These are phyloP conservation scores for Nyssa sinensis DNA, from an alignment of 148 eudicot genomes.

Conservation along the genomic window DNA sequence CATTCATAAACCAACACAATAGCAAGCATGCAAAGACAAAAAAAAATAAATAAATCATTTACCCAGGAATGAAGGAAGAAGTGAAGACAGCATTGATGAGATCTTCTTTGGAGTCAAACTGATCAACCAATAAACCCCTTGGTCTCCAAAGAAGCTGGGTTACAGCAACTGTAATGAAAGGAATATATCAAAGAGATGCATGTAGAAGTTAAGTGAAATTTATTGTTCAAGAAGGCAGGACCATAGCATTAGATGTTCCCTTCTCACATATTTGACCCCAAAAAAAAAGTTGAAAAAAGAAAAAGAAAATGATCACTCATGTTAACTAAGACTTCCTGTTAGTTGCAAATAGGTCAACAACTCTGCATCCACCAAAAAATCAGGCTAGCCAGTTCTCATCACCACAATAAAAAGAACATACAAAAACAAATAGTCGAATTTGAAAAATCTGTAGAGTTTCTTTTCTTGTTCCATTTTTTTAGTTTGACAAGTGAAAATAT, in stretches of 20 bases:
- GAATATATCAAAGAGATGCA: constrained; percentile 6
- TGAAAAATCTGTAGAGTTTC: background rate
- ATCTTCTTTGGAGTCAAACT: constrained; percentile 96
- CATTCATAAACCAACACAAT: constrained; percentile 10
- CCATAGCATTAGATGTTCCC: background rate
- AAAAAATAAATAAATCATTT: constrained; percentile 8
- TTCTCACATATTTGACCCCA: constrained; percentile 1
- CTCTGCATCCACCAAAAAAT: background rate
- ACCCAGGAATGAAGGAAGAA: constrained; percentile 99
- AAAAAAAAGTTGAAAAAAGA: background rate
- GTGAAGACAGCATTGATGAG: constrained; percentile 91
- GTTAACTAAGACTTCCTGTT: background rate
- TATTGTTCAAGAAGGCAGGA: background rate
- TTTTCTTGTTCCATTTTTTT: too few species aligned
- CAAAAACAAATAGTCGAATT: background rate
- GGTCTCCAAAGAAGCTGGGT: constrained; percentile 97
- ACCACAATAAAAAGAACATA: background rate
- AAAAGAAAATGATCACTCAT: background rate
- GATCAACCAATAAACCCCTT: constrained; percentile 86
- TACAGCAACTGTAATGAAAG: constrained; percentile 71
- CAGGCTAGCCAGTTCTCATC: background rate
- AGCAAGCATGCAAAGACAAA: background rate
- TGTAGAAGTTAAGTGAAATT: background rate
- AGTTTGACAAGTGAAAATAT: too few species aligned
- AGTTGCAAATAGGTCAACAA: background rate